phyloP scores from a whole-genome alignment of 1,284 basidiomycete genomes.

The Trichosporon coremiiforme region DNA sequence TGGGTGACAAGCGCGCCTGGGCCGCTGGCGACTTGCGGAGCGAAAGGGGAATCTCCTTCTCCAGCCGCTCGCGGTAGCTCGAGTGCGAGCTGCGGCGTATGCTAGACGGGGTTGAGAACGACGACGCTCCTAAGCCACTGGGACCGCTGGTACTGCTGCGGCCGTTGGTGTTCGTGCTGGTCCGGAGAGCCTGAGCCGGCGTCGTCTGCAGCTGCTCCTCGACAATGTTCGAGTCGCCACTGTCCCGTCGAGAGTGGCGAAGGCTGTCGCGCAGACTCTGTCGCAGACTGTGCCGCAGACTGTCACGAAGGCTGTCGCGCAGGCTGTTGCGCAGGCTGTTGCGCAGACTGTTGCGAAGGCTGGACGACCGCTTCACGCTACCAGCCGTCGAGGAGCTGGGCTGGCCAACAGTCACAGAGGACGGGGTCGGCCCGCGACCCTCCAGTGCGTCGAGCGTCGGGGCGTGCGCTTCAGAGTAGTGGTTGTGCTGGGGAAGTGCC shows the following conservation, averaged over 20 bases:
- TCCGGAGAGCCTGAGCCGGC: background rate
- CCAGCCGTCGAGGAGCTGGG: background rate
- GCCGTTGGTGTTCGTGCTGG: background rate
- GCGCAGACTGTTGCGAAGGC: background rate
- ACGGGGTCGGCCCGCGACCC: background rate
- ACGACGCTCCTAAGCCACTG: background rate
- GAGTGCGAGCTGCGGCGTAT: background rate
- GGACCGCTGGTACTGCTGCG: background rate
- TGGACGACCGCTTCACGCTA: background rate
- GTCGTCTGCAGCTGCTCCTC: background rate
- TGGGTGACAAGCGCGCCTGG: background rate
- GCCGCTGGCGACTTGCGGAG: background rate
- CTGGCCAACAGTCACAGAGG: background rate
- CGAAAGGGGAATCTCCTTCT: background rate
- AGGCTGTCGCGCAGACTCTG: background rate
- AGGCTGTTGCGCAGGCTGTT: too few relatives aligned
- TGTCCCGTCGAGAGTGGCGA: background rate
- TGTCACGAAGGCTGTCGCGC: background rate
- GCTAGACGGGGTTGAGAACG: constrained; percentile 1
- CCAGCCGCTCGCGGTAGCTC: constrained; percentile 15
- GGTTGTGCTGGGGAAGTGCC: background rate
- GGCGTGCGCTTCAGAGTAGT: background rate
- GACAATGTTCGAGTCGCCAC: background rate
- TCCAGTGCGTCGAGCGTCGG: constrained; percentile 2
- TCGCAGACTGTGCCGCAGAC: background rate